Conservation (phyloP, 2,329 filamentous ascomycete genomes). For the Scorias spongiosa region DNA sequence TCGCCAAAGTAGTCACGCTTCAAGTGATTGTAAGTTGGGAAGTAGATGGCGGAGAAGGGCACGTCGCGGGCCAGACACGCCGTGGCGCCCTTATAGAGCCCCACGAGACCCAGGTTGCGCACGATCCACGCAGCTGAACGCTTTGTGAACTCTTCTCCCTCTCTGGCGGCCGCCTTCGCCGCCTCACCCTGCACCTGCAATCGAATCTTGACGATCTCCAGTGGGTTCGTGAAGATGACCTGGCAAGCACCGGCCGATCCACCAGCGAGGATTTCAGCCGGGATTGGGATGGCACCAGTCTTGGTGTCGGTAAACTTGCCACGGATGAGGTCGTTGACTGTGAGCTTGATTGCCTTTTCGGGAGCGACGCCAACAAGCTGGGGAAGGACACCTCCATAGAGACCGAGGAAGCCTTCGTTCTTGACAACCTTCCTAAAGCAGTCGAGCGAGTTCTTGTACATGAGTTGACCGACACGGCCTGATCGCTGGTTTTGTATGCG, state of each 20-base stretch:
- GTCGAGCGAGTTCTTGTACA: slow-evolving; percentile 96
- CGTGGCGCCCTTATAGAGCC: slow-evolving; percentile 90
- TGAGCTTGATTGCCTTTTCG: slow-evolving; percentile 98
- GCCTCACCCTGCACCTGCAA: slow-evolving; percentile 95
- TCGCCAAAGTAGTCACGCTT: slow-evolving; percentile 94
- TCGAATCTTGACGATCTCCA: slow-evolving; percentile 98
- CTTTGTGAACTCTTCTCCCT: slow-evolving; percentile 65
- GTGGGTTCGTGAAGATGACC: slow-evolving; percentile 94
- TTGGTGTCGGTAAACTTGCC: slow-evolving; percentile 58
- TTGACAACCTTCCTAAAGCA: slow-evolving; percentile 85
- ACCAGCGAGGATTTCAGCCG: slow-evolving; percentile 71
- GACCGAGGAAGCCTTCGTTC: slow-evolving; percentile 76
- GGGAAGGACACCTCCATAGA: slow-evolving; percentile 89
- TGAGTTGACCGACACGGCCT: slow-evolving; percentile 62
- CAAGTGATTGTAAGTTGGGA: slow-evolving; percentile 88
- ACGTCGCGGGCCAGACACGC: slow-evolving; percentile 92
- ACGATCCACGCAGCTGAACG: slow-evolving; percentile 97
- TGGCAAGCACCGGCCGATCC: slow-evolving; percentile 83
- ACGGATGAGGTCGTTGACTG: slow-evolving; percentile 88
- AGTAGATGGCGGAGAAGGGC: slow-evolving; percentile 97
- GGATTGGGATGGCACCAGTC: slow-evolving; percentile 53
- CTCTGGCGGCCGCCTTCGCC: slow-evolving; percentile 55
- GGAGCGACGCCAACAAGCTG: slow-evolving; percentile 97
- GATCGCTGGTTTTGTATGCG: slow-evolving; percentile 94
- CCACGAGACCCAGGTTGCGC: slow-evolving; percentile 80